Evolutionary conservation across 1,284 basidiomycete genomes (phyloP), one percentile per base, ranked within the genome.

Genomic region (Trametes pubescens): DNA sequence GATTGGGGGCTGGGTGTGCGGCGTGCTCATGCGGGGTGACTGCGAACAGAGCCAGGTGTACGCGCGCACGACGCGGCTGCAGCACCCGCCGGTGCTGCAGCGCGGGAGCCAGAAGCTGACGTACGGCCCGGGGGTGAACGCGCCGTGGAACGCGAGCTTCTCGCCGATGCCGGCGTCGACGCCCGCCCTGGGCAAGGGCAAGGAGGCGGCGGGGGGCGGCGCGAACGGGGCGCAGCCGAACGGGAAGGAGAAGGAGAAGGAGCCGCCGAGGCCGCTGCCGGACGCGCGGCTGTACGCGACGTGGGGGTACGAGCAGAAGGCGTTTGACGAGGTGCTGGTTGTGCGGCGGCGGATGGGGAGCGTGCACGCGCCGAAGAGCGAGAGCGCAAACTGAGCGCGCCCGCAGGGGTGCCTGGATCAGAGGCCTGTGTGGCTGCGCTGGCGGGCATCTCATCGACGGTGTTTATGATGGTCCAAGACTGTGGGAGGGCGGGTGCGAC

Each of bases 281-380:
- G 90, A 92, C 66, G 91, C 91, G 14, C 79, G 84, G 53, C 73
- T 91, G 63, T 91, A 81, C 71, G 87, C 89, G 51, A 92, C 91
- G 22, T 93, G 91, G 91, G 88, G 90, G 59, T 89, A 85, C 66
- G 90, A 93, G 69, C 73, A 77, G 49, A 91, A 91, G 76, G 85
- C 84, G 65, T 88, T 80, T 73, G 80, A 80, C 61, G 80, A 84
- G n/a, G 79, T 85, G n/a, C 70, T 87, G 48, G 65, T 71, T 9
- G 49, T 74, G 6, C 74, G 77, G 59, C 65, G 75, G 55, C 69
- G 75, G 64, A 65, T 73, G 65, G 75, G 74, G 52, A 76, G 74
- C 63, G 65, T 77, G 55, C 70, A 70, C 58, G 47, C 26, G 37
- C 67, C 69, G 56, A 69, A 70, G 66, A 71, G 73, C 65, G 74